These are phyloP conservation scores for Vigna reflexopilosa DNA, from an alignment of 306 rosid genomes.

Conservation along the genomic window DNA sequence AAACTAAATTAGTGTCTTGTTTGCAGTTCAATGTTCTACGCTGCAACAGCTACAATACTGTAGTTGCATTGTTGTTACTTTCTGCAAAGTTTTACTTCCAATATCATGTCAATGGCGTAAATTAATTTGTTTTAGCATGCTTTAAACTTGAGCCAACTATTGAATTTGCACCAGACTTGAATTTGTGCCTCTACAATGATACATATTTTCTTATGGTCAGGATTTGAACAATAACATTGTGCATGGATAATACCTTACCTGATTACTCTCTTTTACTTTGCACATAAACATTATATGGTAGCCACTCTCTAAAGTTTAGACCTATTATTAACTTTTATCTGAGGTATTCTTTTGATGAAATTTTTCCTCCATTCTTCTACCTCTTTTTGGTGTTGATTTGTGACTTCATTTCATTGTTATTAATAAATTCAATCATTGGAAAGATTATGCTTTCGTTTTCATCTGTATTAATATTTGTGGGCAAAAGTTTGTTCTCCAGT, in stretches of 20 bases:
- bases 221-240: not conserved
- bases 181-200: not conserved
- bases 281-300: not conserved
- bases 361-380: not conserved
- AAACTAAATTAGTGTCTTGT: conserved; percentile 1
- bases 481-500: not conserved
- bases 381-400: not conserved
- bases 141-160: not conserved
- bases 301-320: conserved; percentile 1
- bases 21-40: conserved; percentile 9
- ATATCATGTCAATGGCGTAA: not conserved
- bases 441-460: not conserved
- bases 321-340: not conserved
- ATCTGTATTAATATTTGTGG: not conserved
- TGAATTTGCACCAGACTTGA: not conserved
- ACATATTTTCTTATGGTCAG: conserved; percentile 1
- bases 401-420: not conserved
- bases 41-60: conserved; percentile 10
- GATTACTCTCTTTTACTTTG: conserved; percentile 11
- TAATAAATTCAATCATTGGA: not conserved
- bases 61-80: conserved; percentile 10
- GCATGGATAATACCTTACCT: not conserved
- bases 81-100: not conserved
- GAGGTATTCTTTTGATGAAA: not conserved
- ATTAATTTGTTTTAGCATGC: not conserved